Percentiles rank a stretch among this genome's conserved stretches.
phyloP scores from a whole-genome alignment of 345 rosid genomes.

The Arabis alpina region DNA sequence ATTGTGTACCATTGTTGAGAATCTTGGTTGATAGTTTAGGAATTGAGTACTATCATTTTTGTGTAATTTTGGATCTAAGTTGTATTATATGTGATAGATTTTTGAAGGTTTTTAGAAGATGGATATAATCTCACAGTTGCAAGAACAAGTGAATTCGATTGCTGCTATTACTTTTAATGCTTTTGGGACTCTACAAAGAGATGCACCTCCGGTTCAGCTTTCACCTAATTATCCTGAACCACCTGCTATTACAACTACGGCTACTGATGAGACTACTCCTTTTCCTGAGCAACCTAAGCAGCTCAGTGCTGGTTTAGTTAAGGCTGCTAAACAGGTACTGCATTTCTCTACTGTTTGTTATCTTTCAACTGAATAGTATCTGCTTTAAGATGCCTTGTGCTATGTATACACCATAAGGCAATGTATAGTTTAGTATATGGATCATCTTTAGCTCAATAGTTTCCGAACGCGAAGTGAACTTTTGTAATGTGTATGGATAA shows the following conservation, averaged over 20 bases:
- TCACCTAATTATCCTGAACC: slow-evolving; percentile 88
- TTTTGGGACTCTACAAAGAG: slow-evolving; percentile 80
- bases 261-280: slow-evolving; percentile 58
- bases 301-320: slow-evolving; percentile 81
- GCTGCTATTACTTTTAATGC: slow-evolving; percentile 81
- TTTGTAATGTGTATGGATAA: background rate
- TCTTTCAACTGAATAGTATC: too few species aligned
- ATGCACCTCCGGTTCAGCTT: slow-evolving; percentile 81
- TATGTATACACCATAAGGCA: background rate
- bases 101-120: too few species aligned
- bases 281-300: slow-evolving; percentile 73
- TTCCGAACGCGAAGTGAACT: background rate
- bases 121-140: slow-evolving; percentile 94
- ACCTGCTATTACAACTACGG: slow-evolving; percentile 52
- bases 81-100: background rate
- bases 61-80: background rate
- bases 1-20: too few species aligned
- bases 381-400: too few species aligned
- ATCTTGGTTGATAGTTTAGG: too few species aligned
- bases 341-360: background rate
- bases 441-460: background rate
- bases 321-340: slow-evolving; percentile 89
- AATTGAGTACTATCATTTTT: too few species aligned
- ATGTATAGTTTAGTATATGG: background rate
- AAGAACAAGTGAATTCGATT: slow-evolving; percentile 81